Evolutionary conservation across 352 stramenopile species (phyloP).

Genomic region (Phytopythium chamaehyphon): DNA sequence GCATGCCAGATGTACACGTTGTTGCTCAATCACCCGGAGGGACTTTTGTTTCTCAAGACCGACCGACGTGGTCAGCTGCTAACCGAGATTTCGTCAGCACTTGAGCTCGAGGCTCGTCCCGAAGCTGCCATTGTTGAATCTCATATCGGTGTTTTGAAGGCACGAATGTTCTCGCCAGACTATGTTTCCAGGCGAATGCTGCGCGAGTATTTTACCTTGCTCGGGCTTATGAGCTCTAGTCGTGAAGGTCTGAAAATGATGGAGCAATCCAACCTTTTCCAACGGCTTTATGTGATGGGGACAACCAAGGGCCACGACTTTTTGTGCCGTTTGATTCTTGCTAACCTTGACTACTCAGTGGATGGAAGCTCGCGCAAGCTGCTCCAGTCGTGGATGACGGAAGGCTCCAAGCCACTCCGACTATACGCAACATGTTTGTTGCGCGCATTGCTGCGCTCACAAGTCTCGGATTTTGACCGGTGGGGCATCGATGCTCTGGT

Average conservation of each 20-base stretch:
- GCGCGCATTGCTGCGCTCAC: conserved; percentile 71
- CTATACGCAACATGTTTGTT: conserved; percentile 85
- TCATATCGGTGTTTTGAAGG: conserved; percentile 83
- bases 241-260: conserved; percentile 89
- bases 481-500: conserved; percentile 86
- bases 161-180: conserved; percentile 85
- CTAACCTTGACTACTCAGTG: conserved; percentile 87
- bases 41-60: conserved; percentile 84
- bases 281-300: conserved; percentile 82
- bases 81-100: conserved; percentile 79
- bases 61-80: conserved; percentile 79
- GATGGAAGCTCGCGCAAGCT: conserved; percentile 84
- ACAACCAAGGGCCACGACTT: conserved; percentile 87
- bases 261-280: conserved; percentile 89
- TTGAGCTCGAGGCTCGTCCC: conserved; percentile 79
- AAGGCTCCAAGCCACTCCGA: conserved; percentile 78
- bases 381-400: conserved; percentile 85
- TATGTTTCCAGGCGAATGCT: conserved; percentile 84
- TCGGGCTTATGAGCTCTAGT: conserved; percentile 87
- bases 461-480: conserved; percentile 86
- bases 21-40: conserved; percentile 83
- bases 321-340: conserved; percentile 82
- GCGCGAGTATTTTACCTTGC: conserved; percentile 87
- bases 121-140: conserved; percentile 87
- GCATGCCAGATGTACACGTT: conserved; percentile 90